phyloP scores from a whole-genome alignment of 2,329 filamentous ascomycete species.

The Aspergillus amoenus region DNA sequence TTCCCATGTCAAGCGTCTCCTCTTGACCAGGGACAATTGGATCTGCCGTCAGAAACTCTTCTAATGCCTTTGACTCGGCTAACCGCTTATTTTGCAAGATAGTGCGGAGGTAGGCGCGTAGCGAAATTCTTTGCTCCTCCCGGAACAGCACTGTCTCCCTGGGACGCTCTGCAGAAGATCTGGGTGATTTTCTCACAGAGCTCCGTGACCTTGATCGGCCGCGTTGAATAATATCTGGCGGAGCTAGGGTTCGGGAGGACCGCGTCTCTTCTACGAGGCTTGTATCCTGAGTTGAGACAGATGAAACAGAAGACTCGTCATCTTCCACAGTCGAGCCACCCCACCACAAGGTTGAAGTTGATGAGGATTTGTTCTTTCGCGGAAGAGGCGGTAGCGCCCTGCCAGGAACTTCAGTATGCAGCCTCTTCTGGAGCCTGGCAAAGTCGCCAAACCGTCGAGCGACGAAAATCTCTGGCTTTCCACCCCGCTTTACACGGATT shows the following conservation, averaged over 20 bases:
- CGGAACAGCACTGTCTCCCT: constrained; percentile 66
- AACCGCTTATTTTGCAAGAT: constrained; percentile 82
- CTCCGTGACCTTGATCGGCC: constrained; percentile 31
- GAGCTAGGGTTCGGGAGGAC: constrained; percentile 33
- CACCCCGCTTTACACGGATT: constrained; percentile 76
- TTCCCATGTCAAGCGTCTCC: constrained; percentile 76
- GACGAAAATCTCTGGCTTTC: constrained; percentile 73
- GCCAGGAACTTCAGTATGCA: constrained; percentile 84
- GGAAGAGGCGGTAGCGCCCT: constrained; percentile 85
- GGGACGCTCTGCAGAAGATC: constrained; percentile 44
- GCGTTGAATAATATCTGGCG: constrained; percentile 22
- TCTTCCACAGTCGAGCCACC: constrained; percentile 57
- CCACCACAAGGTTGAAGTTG: constrained; percentile 57
- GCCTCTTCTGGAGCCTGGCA: constrained; percentile 69
- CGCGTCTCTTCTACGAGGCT: constrained; percentile 39
- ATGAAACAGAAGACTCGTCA: constrained; percentile 78
- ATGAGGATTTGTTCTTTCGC: constrained; percentile 84
- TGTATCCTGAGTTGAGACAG: constrained; percentile 68
- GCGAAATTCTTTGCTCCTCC: constrained; percentile 85
- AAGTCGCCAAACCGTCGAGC: constrained; percentile 90
- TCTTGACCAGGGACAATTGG: constrained; percentile 75
- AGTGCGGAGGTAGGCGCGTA: constrained; percentile 85
- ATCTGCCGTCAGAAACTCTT: constrained; percentile 76
- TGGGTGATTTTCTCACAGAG: constrained; percentile 30
- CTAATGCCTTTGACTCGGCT: constrained; percentile 77